Percentiles rank a stretch among this genome's conserved stretches.
Conservation (phyloP, 768 basidiomycete species). For the Kwoniella dejecticola region DNA sequence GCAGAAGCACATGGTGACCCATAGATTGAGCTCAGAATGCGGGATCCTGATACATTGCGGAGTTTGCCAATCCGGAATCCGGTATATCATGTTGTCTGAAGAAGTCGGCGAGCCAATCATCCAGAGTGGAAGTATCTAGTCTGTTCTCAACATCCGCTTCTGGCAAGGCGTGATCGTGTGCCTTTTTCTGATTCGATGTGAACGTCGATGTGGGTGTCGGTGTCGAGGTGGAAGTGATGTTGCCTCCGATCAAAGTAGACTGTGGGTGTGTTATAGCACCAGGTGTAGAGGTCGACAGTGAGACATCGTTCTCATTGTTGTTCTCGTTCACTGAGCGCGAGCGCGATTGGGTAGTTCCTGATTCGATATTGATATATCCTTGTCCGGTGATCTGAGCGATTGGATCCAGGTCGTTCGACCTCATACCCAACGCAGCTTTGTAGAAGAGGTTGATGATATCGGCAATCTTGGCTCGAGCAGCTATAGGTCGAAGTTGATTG, state of each 20-base stretch:
- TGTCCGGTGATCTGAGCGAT: not conserved
- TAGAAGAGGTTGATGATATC: slow-evolving; percentile 21
- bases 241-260: no score
- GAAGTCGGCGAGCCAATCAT: slow-evolving; percentile 22
- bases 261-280: no score
- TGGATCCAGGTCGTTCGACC: not conserved
- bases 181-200: no score
- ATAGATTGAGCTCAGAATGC: not conserved
- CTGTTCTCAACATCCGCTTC: not conserved
- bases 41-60: not conserved
- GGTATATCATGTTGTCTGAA: slow-evolving; percentile 15
- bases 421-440: slow-evolving; percentile 15
- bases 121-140: slow-evolving; percentile 19
- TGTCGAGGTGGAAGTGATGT: no score
- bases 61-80: slow-evolving; percentile 2
- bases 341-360: no score
- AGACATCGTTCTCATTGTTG: no score
- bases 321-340: no score
- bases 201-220: no score
- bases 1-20: no score
- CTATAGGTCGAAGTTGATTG: slow-evolving; percentile 12
- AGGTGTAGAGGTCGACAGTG: no score
- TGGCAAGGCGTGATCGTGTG: no score
- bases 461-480: slow-evolving; percentile 18
- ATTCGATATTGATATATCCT: not conserved